A percentile compares a stretch with the other conserved stretches of the same genome.
Evolutionary conservation across 371 early-diverging fungal genomes (phyloP).

Genomic region (Mucor irregularis): DNA sequence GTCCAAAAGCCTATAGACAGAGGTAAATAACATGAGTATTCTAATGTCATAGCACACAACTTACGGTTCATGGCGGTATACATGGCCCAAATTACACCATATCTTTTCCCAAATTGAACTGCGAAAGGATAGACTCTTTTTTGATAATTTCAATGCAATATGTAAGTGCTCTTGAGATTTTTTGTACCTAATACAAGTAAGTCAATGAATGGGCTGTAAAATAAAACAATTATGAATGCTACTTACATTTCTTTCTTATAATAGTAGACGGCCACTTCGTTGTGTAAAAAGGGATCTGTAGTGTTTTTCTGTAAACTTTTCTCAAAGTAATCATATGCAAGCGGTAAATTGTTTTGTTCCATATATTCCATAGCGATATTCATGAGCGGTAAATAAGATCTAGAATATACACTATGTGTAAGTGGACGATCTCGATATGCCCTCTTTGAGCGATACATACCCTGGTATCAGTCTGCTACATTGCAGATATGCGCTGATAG

Average conservation of each 20-base stretch:
- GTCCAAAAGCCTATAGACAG: conserved; percentile 8
- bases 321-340: conserved; percentile 62
- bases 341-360: conserved; percentile 47
- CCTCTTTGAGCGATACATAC: conserved; percentile 37
- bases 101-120: conserved; percentile 57
- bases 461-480: conserved; percentile 65
- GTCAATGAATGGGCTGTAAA: no score
- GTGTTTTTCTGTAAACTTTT: conserved; percentile 52
- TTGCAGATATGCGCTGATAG: conserved; percentile 71
- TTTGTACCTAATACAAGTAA: conserved; percentile 55
- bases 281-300: conserved; percentile 64
- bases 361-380: conserved; percentile 80
- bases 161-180: conserved; percentile 55
- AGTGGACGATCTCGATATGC: conserved; percentile 2
- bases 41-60: background rate
- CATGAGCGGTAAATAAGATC: conserved; percentile 70
- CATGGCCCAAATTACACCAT: conserved; percentile 73
- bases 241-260: conserved; percentile 58
- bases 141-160: conserved; percentile 52
- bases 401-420: conserved; percentile 27
- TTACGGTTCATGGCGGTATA: conserved; percentile 64
- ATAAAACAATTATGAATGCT: no score
- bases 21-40: background rate
- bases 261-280: conserved; percentile 69
- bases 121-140: conserved; percentile 38